Base-by-base conservation (phyloP, 179 eudicot species). In the Beta lomatogona region DNA sequence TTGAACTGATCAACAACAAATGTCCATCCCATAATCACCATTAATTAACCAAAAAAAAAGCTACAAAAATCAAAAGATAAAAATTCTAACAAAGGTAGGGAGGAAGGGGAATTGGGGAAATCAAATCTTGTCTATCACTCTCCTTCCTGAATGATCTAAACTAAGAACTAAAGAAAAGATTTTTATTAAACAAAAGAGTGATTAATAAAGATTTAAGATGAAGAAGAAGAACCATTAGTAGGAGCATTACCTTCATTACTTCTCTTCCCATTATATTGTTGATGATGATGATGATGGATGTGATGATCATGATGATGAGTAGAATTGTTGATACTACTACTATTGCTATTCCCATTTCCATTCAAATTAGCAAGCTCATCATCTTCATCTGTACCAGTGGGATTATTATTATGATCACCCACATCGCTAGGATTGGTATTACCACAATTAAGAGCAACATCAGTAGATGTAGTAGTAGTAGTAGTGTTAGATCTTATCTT, bases 221-320 rank as follows among this genome's bases (percentile, higher is more conserved):
- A 85, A 0, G 87, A 82, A 1, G 86, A 84, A 50, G 84, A 78
- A 73, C 46, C 81, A 81, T 67, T 84, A 81, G 75, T 41, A 75
- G 83, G 82, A 83, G 79, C 79, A 75, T 75, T 75, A 83, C 63
- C 79, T 50, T 79, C 71, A 71, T 75, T 60, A 57, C 73, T 83
- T 6, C 16, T 84, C 6, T 70, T 75, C 48, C 67, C 66, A 68
- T 73, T 74, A 76, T 67, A 41, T 25, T 36, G 46, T 5, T 46
- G 70, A 11, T 81, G 64, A n/a, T 73, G 73, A 13, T 80, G 75
- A 6, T 76, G 77, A 21, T 66, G 18, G 45, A 6, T 31, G 13
- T 71, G 54, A 22, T 77, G 58, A 25, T 71, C 41, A 7, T 50
- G 75, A 12, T 55, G 25, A 15, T n/a, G 57, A 4, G 45, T 7